phyloP scores from a whole-genome alignment of 2,329 filamentous ascomycete genomes.

The Leptographium flavum region DNA sequence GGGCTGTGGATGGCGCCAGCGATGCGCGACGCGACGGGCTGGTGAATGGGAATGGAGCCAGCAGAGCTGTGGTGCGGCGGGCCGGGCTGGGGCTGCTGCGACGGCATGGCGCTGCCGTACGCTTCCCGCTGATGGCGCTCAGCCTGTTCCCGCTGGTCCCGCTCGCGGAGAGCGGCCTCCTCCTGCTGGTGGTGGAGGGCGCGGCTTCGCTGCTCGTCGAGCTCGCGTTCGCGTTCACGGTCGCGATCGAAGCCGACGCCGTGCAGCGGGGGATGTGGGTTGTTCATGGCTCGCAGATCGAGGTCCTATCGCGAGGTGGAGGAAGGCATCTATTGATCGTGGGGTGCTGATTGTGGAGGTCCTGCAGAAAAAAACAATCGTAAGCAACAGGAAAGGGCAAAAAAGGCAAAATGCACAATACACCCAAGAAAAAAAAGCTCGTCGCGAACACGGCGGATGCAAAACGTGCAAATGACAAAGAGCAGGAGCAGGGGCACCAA shows the following conservation, averaged over 20 bases:
- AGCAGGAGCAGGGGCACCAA: neutral
- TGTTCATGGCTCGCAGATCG: slow-evolving; percentile 25
- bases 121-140: slow-evolving; percentile 49
- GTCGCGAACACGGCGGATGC: neutral
- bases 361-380: neutral
- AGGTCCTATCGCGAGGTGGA: neutral
- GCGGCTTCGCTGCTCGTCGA: slow-evolving; percentile 32
- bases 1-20: slow-evolving; percentile 79
- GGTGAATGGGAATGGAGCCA: slow-evolving; percentile 81
- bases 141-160: slow-evolving; percentile 47
- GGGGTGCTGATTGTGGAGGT: neutral
- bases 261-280: slow-evolving; percentile 24
- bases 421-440: neutral
- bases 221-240: slow-evolving; percentile 29
- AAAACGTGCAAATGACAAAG: neutral
- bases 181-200: slow-evolving; percentile 27
- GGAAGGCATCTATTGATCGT: slow-evolving; percentile 6
- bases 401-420: neutral
- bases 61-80: slow-evolving; percentile 76
- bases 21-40: slow-evolving; percentile 76
- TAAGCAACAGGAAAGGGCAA: neutral
- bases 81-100: slow-evolving; percentile 28
- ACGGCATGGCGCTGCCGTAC: slow-evolving; percentile 20
- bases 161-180: slow-evolving; percentile 28
- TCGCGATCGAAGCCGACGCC: slow-evolving; percentile 32